phyloP scores from a whole-genome alignment of 2,329 filamentous ascomycete species.

The Aspergillus niger region DNA sequence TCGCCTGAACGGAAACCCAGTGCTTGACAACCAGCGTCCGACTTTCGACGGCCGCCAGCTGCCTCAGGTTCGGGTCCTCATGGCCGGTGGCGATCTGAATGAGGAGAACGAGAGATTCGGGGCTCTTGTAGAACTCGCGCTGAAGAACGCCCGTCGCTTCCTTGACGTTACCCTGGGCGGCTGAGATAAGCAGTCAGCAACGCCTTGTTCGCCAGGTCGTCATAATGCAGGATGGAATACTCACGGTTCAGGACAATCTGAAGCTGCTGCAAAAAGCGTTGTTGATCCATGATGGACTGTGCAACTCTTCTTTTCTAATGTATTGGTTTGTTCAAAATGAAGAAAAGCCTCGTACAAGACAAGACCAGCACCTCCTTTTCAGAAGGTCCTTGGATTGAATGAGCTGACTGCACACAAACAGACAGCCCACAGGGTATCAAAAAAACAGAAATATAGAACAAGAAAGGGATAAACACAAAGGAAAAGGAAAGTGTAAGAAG shows the following conservation, averaged over 20 bases:
- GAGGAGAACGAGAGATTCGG: conserved; percentile 79
- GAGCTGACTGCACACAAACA: conserved; percentile 35
- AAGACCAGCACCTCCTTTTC: conserved; percentile 8
- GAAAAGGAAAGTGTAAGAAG: conserved; percentile 22
- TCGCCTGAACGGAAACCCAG: conserved; percentile 72
- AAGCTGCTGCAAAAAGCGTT: conserved; percentile 82
- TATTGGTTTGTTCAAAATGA: conserved; percentile 10
- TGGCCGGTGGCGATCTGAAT: conserved; percentile 86
- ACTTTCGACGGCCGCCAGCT: conserved; percentile 89
- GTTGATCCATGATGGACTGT: conserved; percentile 67
- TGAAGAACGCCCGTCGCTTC: conserved; percentile 85
- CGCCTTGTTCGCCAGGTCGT: not conserved
- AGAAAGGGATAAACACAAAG: conserved; percentile 24
- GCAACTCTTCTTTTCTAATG: conserved; percentile 10
- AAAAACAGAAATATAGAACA: conserved; percentile 29
- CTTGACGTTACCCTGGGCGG: conserved; percentile 87
- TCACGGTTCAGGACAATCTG: conserved; percentile 84
- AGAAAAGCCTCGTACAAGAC: not conserved
- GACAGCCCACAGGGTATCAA: conserved; percentile 38
- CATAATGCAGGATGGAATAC: conserved; percentile 40
- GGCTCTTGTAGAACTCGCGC: conserved; percentile 87
- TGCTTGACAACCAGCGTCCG: conserved; percentile 80
- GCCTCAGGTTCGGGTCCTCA: conserved; percentile 69
- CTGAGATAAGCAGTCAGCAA: conserved; percentile 50
- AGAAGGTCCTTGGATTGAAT: conserved; percentile 21